Base-by-base conservation (phyloP, 2,329 filamentous ascomycete species). In the Trichoderma arundinaceum region DNA sequence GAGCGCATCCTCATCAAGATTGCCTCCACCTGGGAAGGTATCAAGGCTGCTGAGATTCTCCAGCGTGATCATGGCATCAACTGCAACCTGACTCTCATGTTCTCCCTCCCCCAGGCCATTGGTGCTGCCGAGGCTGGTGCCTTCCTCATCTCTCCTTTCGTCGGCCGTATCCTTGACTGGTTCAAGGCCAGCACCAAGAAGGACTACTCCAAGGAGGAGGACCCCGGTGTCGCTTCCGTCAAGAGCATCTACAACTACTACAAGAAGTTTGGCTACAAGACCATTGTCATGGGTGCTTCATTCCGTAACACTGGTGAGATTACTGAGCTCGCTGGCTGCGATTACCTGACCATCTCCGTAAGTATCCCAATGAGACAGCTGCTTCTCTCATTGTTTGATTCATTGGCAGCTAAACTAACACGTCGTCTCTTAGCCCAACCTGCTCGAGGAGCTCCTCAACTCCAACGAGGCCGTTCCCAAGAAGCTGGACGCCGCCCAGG, bases 191-290 rank as follows among this genome's bases (percentile, higher is more conserved):
- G 89, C 74, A 92, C 89, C 80, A 96, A 96, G 90, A 94, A 96
- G 88, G 91, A 95, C 72, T 99, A 94, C 89, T 76, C 85, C 78
- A 87, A 92, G 80, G 84, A 91, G 81, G 92, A 96, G 80, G 95
- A 99, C 85, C 95, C 95, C 66, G 95, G 95, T 85, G 95, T 99
- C 81, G 87, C 92, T 84, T 94, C 91, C 72, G 95, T 99, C 77
- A 87, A 94, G 86, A 78, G 76, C 81, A 99, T 99, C 85, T 99
- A 90, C 89, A 95, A 99, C 88, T 99, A 99, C 92, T 99, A 99
- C 91, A 99, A 99, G 92, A 98, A 98, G 88, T 92, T 84, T 81
- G 92, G 91, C 80, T 97, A 99, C 90, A 97, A 96, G 76, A 99
- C 95, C 80, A 97, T 98, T 75, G 95, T 99, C 82, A 99, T 99